Percentiles rank a stretch among this genome's conserved stretches.
These are phyloP conservation scores for Chalaropsis ovoidea DNA, from an alignment of 2,329 filamentous ascomycete genomes.

Conservation along the genomic window DNA sequence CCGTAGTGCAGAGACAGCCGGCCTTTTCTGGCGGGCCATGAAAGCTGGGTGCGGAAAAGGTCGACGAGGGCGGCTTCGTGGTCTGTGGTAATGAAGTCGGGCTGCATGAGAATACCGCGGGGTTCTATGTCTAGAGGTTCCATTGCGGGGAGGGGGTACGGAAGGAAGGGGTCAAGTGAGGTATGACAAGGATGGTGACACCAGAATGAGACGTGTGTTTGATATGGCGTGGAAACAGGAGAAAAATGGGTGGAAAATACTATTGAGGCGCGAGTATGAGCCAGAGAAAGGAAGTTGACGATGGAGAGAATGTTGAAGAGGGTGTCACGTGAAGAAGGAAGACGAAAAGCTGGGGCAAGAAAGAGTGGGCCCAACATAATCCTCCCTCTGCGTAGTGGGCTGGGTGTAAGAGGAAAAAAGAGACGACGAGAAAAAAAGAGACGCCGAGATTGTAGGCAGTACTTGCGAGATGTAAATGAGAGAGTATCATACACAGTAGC, in stretches of 20 bases:
- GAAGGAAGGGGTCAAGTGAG: no score
- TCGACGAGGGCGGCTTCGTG: slow-evolving; percentile 39
- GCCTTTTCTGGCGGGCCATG: slow-evolving; percentile 37
- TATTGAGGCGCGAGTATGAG: slow-evolving; percentile 1
- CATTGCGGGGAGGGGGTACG: slow-evolving; percentile 26
- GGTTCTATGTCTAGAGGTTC: slow-evolving; percentile 30
- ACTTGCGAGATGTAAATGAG: no score
- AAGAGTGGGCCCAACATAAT: background rate
- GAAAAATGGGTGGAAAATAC: background rate
- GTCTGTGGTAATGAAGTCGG: slow-evolving; percentile 39
- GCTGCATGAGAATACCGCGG: slow-evolving; percentile 37
- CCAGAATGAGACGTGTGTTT: background rate
- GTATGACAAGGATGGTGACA: background rate
- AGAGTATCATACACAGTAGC: background rate
- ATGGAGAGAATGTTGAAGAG: background rate
- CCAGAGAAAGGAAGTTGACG: background rate
- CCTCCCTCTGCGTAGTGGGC: background rate
- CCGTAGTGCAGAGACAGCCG: slow-evolving; percentile 46
- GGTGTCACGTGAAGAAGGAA: background rate
- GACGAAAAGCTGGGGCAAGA: background rate
- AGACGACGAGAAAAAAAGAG: background rate
- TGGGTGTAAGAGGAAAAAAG: background rate
- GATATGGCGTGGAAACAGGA: background rate
- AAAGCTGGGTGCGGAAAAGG: slow-evolving; percentile 38
- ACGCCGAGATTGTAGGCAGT: no score